phyloP scores from a whole-genome alignment of 805 yeast species.

The Saccharomycopsis fodiens region DNA sequence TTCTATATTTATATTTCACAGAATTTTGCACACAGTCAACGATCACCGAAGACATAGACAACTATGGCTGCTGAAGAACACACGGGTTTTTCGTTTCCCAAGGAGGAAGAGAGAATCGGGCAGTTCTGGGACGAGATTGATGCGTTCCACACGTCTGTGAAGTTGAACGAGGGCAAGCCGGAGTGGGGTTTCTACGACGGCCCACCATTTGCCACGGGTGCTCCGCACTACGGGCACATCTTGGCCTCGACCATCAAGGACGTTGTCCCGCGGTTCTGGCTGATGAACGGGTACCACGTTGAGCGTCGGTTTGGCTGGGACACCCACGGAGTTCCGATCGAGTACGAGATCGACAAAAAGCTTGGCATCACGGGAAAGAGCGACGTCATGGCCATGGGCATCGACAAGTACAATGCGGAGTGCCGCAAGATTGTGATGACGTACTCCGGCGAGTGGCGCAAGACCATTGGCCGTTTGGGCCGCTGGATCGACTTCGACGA shows the following conservation, averaged over 20 bases:
- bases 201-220: constrained; percentile 99
- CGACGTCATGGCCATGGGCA: constrained; percentile 91
- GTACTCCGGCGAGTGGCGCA: constrained; percentile 92
- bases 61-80: constrained; percentile 15
- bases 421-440: constrained; percentile 97
- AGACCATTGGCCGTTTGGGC: constrained; percentile 88
- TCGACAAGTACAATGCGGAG: constrained; percentile 87
- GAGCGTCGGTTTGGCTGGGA: constrained; percentile 99
- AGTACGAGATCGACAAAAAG: constrained; percentile 97
- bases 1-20: neutral
- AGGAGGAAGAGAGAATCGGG: constrained; percentile 79
- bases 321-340: constrained; percentile 98
- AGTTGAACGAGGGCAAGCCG: constrained; percentile 77
- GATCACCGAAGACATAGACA: neutral
- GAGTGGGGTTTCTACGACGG: constrained; percentile 95
- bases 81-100: constrained; percentile 61
- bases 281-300: constrained; percentile 94
- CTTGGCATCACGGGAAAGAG: constrained; percentile 88
- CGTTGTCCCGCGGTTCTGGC: constrained; percentile 94
- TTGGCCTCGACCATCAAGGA: constrained; percentile 96
- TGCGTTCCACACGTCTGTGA: constrained; percentile 85
- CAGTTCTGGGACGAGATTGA: constrained; percentile 82
- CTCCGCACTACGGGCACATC: constrained; percentile 98
- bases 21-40: neutral
- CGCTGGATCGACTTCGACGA: constrained; percentile 99